Evolutionary conservation across 257 asterid genomes (phyloP).

Genomic region (Forsythia suspensa): DNA sequence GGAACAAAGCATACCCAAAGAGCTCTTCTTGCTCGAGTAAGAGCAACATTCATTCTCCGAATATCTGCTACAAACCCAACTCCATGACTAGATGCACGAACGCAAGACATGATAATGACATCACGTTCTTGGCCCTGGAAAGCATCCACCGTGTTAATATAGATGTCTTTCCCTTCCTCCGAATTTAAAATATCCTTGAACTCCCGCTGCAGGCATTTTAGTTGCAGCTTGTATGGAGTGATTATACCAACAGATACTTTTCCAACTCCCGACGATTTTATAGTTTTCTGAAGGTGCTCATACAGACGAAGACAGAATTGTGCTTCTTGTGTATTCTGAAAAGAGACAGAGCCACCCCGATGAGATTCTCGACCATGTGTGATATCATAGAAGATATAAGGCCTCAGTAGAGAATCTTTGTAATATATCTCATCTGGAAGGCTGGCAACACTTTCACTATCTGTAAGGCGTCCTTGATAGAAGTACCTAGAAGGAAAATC

Average conservation of each 20-base stretch:
- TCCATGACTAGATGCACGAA: conserved; percentile 91
- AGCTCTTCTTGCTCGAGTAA: conserved; percentile 96
- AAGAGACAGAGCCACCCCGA: conserved; percentile 94
- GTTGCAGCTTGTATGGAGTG: conserved; percentile 95
- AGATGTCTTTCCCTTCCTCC: conserved; percentile 93
- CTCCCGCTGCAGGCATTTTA: conserved; percentile 96
- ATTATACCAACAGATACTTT: conserved; percentile 94
- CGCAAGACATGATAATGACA: conserved; percentile 97
- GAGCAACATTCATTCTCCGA: conserved; percentile 99
- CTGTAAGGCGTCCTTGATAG: conserved; percentile 95
- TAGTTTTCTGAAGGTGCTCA: conserved; percentile 80
- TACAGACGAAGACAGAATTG: conserved; percentile 89
- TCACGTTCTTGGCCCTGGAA: conserved; percentile 99
- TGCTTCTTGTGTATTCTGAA: conserved; percentile 90
- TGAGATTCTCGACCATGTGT: conserved; percentile 94
- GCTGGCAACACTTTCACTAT: conserved; percentile 80
- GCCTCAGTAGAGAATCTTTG: conserved; percentile 79
- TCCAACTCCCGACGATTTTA: conserved; percentile 62
- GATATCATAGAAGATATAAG: conserved; percentile 82
- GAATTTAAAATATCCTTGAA: conserved; percentile 81
- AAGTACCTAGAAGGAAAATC: conserved; percentile 97
- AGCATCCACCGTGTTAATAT: conserved; percentile 96
- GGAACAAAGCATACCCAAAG: conserved; percentile 70
- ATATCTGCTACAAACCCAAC: conserved; percentile 97
- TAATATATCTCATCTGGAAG: conserved; percentile 79